These are phyloP conservation scores for Scedosporium aurantiacum DNA, from an alignment of 2,329 filamentous ascomycete species.

Conservation along the genomic window DNA sequence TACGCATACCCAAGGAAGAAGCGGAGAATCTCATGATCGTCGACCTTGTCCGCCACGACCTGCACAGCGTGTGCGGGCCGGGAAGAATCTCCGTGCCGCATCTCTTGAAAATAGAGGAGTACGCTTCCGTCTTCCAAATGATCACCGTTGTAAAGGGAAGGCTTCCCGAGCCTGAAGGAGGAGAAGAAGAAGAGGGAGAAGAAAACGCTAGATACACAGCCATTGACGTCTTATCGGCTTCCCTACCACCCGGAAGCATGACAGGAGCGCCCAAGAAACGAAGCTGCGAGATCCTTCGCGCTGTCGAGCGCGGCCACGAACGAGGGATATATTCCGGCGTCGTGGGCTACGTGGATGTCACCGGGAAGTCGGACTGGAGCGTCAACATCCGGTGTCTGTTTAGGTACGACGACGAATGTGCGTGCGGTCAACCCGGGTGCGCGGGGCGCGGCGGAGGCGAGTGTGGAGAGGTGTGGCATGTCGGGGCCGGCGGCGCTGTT, in stretches of 20 bases:
- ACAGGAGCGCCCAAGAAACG: conserved; percentile 92
- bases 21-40: conserved; percentile 98
- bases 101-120: conserved; percentile 80
- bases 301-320: conserved; percentile 50
- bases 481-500: conserved; percentile 84
- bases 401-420: conserved; percentile 51
- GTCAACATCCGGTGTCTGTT: conserved; percentile 83
- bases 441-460: conserved; percentile 8
- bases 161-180: conserved; percentile 24
- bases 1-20: conserved; percentile 76
- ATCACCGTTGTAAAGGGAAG: conserved; percentile 74
- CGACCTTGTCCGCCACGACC: conserved; percentile 86
- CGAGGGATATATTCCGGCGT: conserved; percentile 80
- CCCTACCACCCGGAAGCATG: conserved; percentile 87
- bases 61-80: conserved; percentile 72
- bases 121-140: conserved; percentile 84
- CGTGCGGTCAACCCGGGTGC: conserved; percentile 18
- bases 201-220: conserved; percentile 46
- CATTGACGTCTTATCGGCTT: conserved; percentile 64
- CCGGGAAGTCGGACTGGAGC: conserved; percentile 79
- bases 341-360: conserved; percentile 79
- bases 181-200: not conserved
- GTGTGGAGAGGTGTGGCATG: conserved; percentile 56
- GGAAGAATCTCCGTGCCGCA: conserved; percentile 64
- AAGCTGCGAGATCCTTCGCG: conserved; percentile 69